Base-by-base conservation (phyloP, 2,329 filamentous ascomycete genomes). In the Pyrenophora seminiperda region DNA sequence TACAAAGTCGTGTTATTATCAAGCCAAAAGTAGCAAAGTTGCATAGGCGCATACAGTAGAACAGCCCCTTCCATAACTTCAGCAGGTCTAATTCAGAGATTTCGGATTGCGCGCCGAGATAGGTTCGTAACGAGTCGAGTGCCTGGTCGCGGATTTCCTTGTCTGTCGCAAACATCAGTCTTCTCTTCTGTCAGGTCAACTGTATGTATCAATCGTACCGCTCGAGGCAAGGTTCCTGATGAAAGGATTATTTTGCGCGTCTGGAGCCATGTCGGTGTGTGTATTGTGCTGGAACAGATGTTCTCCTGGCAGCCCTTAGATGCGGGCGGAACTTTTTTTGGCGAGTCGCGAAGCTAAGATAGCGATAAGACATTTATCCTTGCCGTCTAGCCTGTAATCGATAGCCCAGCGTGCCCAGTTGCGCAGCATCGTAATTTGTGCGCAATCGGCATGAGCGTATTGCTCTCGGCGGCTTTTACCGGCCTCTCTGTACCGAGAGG, bases 41-140 rank as follows among this genome's bases (percentile, higher is more conserved):
- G 15, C 15, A 10, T n/a, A n/a, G 19, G 29, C 32, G 29, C 77
- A 45, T 77, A 82, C 83, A 85, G 80, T 91, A 97, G 79, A 94
- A 97, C 15, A 97, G 83, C 4, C 91, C 93, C 71, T 95, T 96
- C 91, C 91, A 96, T 59, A 97, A 83, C 77, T 96, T 96, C 53
- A 93, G 79, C 41, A 90, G 79, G 58, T 96, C 91, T 59, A 88
- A 73, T 32, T 83, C 77, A 14, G 83, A 77, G 54, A 97, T 83
- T 45, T 81, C 46, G 73, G 78, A 63, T 32, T 83, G 81, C 53
- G 83, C 80, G 54, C 83, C 81, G 70, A 97, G 87, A 79, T 90
- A 97, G 41, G 84, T 82, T 59, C 86, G 84, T 20, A 97, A 85
- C 39, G 88, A 90, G 44, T 82, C 77, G 71, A 97, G 82, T 46